phyloP scores from a whole-genome alignment of 371 early-diverging fungal genomes.

The Lichtheimia ramosa region DNA sequence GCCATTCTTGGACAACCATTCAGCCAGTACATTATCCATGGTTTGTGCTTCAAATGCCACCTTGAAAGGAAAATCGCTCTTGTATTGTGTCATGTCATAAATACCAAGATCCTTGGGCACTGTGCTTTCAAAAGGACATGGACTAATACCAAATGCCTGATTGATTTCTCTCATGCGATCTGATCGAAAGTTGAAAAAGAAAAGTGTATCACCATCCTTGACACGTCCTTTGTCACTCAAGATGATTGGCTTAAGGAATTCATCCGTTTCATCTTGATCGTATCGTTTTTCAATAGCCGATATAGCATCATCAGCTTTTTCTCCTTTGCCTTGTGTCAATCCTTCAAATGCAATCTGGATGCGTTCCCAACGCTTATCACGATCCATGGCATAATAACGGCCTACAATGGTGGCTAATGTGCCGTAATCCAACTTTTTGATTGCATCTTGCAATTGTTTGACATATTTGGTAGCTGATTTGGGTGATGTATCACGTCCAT shows the following conservation, averaged over 20 bases:
- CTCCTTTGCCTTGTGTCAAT: conserved; percentile 83
- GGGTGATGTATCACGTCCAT: conserved; percentile 99
- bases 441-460: conserved; percentile 67
- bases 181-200: conserved; percentile 95
- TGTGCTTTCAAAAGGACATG: conserved; percentile 78
- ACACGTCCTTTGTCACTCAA: conserved; percentile 77
- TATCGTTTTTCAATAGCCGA: conserved; percentile 84
- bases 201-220: conserved; percentile 76
- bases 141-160: conserved; percentile 84
- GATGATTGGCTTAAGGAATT: conserved; percentile 98
- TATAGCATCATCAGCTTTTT: conserved; percentile 65
- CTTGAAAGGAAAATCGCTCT: conserved; percentile 90
- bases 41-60: conserved; percentile 93
- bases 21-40: conserved; percentile 97
- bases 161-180: conserved; percentile 99
- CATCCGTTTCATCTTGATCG: conserved; percentile 89
- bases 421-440: conserved; percentile 74
- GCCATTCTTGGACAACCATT: conserved; percentile 87
- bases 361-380: conserved; percentile 99
- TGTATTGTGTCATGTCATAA: conserved; percentile 98
- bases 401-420: conserved; percentile 93
- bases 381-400: conserved; percentile 99
- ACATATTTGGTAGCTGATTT: conserved; percentile 78
- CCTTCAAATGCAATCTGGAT: conserved; percentile 92
- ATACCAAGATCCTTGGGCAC: conserved; percentile 82